Evolutionary conservation across 208 protist species (phyloP).

Genomic region (Herpetomonas muscarum): DNA sequence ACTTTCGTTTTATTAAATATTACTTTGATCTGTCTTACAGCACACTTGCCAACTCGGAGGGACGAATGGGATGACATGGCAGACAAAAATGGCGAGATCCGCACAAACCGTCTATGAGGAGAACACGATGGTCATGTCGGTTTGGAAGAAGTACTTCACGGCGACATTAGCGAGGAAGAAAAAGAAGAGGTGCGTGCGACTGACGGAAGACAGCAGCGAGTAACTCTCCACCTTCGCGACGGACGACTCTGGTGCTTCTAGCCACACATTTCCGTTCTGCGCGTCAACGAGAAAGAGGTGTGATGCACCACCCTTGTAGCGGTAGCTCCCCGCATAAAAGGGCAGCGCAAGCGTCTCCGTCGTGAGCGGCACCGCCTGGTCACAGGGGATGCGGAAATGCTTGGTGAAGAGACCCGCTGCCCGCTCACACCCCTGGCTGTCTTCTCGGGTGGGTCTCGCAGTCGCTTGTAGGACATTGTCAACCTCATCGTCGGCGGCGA

Average conservation of each 20-base stretch:
- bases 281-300: constrained; percentile 32
- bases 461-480: not conserved
- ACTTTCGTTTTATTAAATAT: too few relatives aligned
- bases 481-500: too few relatives aligned
- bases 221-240: not conserved
- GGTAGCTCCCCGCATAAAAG: constrained; percentile 27
- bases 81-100: too few relatives aligned
- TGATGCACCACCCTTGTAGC: constrained; percentile 17
- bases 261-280: constrained; percentile 23
- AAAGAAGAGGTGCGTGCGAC: not conserved
- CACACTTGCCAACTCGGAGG: too few relatives aligned
- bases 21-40: too few relatives aligned
- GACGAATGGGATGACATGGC: too few relatives aligned
- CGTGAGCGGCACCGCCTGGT: constrained; percentile 5
- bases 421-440: constrained; percentile 7
- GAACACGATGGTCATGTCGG: not conserved
- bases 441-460: too few relatives aligned
- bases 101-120: too few relatives aligned
- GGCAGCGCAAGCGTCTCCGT: constrained; percentile 11
- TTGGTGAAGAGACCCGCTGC: constrained; percentile 21
- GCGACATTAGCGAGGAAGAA: constrained; percentile 3
- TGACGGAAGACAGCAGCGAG: not conserved
- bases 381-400: constrained; percentile 18
- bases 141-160: not conserved
- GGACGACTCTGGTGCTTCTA: not conserved